A percentile compares a stretch with the other conserved stretches of the same genome.
Conservation (phyloP, 2,329 filamentous ascomycete genomes). For the Grosmannia clavigera region DNA sequence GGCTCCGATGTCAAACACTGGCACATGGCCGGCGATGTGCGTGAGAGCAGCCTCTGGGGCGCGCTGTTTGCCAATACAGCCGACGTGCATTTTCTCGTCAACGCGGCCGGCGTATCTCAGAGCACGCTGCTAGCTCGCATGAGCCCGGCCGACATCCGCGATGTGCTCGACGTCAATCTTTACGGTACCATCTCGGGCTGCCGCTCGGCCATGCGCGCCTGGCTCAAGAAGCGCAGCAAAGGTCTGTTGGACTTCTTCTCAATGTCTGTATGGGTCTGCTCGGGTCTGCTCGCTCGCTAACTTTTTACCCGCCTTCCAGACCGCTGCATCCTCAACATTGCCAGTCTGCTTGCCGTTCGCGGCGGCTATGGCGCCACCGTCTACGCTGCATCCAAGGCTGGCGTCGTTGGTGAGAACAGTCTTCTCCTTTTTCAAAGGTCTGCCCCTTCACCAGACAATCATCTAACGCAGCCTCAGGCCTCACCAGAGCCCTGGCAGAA, state of each 20-base stretch:
- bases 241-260: not conserved
- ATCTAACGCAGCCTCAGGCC: constrained; percentile 29
- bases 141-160: constrained; percentile 33
- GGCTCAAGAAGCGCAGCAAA: constrained; percentile 3
- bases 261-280: not conserved
- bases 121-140: constrained; percentile 49
- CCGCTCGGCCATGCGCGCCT: constrained; percentile 26
- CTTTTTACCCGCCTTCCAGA: not conserved
- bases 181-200: constrained; percentile 51
- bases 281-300: not conserved
- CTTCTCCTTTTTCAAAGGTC: too few relatives aligned
- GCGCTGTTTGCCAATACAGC: constrained; percentile 2
- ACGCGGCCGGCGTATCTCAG: constrained; percentile 66
- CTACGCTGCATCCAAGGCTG: constrained; percentile 73
- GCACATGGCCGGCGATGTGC: constrained; percentile 13
- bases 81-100: constrained; percentile 49
- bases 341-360: constrained; percentile 59
- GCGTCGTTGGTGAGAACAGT: constrained; percentile 48
- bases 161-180: constrained; percentile 59
- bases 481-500: constrained; percentile 54
- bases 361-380: constrained; percentile 56
- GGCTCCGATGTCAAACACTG: not conserved
- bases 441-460: not conserved
- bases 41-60: constrained; percentile 11
- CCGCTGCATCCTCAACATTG: constrained; percentile 65